phyloP scores from a whole-genome alignment of 192 early-diverging fungal species.

The Cladochytrium replicatum region DNA sequence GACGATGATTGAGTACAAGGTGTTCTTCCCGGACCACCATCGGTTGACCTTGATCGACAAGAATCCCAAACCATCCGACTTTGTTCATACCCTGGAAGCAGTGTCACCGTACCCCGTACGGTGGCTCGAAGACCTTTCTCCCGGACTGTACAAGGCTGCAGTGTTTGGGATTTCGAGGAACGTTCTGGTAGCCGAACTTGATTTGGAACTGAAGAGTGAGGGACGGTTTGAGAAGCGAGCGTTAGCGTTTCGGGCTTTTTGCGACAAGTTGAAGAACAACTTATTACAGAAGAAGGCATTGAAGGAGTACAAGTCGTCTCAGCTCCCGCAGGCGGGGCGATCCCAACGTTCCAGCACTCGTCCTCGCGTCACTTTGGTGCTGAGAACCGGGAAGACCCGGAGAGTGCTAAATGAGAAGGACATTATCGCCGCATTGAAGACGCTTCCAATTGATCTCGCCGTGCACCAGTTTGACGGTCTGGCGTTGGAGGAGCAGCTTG shows the following conservation, averaged over 20 bases:
- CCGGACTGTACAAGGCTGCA: conserved; percentile 9
- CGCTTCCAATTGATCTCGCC: conserved; percentile 8
- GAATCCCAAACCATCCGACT: conserved; percentile 5
- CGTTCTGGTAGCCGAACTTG: conserved; percentile 18
- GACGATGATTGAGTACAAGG: conserved; percentile 24
- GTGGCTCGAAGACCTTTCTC: conserved; percentile 9
- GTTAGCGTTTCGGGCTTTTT: conserved; percentile 15
- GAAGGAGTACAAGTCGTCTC: no score
- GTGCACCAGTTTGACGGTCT: conserved; percentile 14
- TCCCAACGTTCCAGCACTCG: neutral
- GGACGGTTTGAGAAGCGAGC: conserved; percentile 13
- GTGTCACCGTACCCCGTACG: conserved; percentile 9
- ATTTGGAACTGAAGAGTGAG: conserved; percentile 15
- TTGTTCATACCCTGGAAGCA: conserved; percentile 14
- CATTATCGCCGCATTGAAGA: conserved; percentile 5
- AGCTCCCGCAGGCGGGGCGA: no score
- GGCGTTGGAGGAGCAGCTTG: conserved; percentile 13
- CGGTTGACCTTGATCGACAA: conserved; percentile 19
- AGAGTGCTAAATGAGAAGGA: conserved; percentile 21
- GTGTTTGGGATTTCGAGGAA: conserved; percentile 23
- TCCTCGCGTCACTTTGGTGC: conserved; percentile 13
- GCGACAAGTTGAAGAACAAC: conserved; percentile 6
- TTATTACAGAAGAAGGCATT: no score
- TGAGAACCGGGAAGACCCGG: conserved; percentile 12
- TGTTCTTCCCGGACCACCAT: conserved; percentile 24